Evolutionary conservation across 305 asterid genomes (phyloP), one percentile per base, ranked within the genome.

Genomic region (Fraxinus velutina): DNA sequence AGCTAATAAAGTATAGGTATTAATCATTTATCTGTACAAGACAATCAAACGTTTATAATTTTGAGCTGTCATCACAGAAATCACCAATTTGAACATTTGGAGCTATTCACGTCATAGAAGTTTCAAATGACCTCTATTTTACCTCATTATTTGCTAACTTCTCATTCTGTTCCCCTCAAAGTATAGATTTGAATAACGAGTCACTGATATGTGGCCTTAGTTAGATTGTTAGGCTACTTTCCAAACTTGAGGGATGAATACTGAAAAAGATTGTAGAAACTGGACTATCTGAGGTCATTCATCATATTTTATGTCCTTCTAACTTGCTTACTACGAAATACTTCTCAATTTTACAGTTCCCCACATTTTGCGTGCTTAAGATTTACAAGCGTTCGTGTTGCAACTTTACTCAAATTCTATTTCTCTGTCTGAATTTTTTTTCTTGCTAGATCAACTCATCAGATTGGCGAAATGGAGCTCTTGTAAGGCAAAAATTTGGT

Each of bases 381-480:
- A 33, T 13, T 6, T 60, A 2, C 17, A 71, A 24, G 34, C 66
- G 57, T 44, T 34, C 73, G n/a, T 70, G 34, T 47, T 66, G 36
- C 62, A 75, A 62, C 76, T 71, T 64, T 33, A 15, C 52, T 52
- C 75, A 80, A 79, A 74, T 77, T 83, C 60, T 68, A 33, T 19
- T 74, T 66, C 6, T 62, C 13, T 27, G 24, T 79, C 72, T 80
- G 36, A 83, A 72, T 74, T 73, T 77, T 12, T 75, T 77, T 44
- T 83, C 85, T 79, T 86, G 79, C 85, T 83, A 96, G 99, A 92
- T 94, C 85, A 96, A 96, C 88, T 84, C 99, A 85, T 96, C 99
- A 85, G 99, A 96, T 84, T 96, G 98, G 99, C 94, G 99, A 55
- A 96, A 83, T 87, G 99, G 98, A 78, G 92, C 97, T 83, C 93